Conservation (phyloP, 2,329 filamentous ascomycete species). For the Phialophora macrospora region DNA sequence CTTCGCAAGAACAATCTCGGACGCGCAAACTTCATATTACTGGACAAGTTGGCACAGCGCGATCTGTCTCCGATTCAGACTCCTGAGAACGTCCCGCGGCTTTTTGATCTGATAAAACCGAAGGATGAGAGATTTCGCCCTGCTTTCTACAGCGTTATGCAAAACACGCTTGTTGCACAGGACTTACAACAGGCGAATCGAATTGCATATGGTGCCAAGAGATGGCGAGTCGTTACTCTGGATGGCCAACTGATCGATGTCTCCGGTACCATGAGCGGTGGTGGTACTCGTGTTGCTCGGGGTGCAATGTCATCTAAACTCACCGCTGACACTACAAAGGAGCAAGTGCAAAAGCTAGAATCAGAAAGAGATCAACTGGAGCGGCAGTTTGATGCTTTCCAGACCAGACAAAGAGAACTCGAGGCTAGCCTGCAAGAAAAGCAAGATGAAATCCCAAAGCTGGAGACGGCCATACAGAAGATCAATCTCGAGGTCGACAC, state of each 20-base stretch:
- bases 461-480: conserved; percentile 93
- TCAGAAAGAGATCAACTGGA: conserved; percentile 84
- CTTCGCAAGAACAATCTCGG: conserved; percentile 96
- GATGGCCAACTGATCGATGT: conserved; percentile 96
- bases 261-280: conserved; percentile 98
- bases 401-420: conserved; percentile 79
- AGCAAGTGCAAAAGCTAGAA: conserved; percentile 87
- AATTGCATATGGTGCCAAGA: conserved; percentile 89
- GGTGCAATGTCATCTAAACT: conserved; percentile 98
- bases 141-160: conserved; percentile 93
- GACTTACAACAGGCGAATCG: conserved; percentile 96
- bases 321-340: conserved; percentile 81
- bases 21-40: conserved; percentile 93
- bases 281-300: conserved; percentile 85
- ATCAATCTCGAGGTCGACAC: conserved; percentile 86
- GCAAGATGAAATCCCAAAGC: conserved; percentile 75
- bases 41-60: conserved; percentile 81
- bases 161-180: conserved; percentile 90
- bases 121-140: conserved; percentile 86
- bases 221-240: conserved; percentile 96
- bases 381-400: conserved; percentile 79
- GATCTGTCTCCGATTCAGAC: conserved; percentile 82
- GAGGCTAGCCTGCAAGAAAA: conserved; percentile 74
- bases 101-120: conserved; percentile 90
- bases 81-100: conserved; percentile 85